Percentiles rank a stretch among this genome's conserved stretches.
Evolutionary conservation across 108 stramenopile species (phyloP).

Genomic region (Skeletonema tropicum): DNA sequence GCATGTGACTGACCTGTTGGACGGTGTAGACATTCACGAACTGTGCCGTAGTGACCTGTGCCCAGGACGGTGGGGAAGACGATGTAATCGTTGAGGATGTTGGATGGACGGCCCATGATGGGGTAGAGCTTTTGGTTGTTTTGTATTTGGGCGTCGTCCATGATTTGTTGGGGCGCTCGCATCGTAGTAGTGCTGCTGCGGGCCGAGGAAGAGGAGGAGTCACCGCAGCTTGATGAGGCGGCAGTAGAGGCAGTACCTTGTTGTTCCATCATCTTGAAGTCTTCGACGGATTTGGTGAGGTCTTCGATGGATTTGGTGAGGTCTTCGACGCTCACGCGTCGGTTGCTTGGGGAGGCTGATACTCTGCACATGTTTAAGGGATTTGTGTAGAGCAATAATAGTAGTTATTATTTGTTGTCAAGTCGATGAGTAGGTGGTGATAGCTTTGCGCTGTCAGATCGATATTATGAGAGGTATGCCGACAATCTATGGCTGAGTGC

Average conservation of each 20-base stretch:
- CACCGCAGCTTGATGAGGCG: background rate
- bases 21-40: conserved; percentile 12
- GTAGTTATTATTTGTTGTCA: no score
- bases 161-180: background rate
- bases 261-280: background rate
- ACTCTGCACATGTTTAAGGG: no score
- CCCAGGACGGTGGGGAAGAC: conserved; percentile 11
- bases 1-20: background rate
- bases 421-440: no score
- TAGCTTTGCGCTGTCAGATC: background rate
- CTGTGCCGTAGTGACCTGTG: conserved; percentile 9
- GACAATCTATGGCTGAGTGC: no score
- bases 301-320: background rate
- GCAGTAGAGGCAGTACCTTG: background rate
- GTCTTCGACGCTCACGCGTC: background rate
- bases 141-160: no score
- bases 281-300: background rate
- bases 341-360: background rate
- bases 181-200: no score
- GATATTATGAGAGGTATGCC: background rate
- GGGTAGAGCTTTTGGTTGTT: background rate
- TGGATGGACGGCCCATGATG: conserved; percentile 8
- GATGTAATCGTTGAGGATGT: conserved; percentile 12
- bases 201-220: background rate
- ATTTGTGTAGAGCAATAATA: no score